phyloP scores from a whole-genome alignment of 768 basidiomycete species.

The Exidia glandulosa region DNA sequence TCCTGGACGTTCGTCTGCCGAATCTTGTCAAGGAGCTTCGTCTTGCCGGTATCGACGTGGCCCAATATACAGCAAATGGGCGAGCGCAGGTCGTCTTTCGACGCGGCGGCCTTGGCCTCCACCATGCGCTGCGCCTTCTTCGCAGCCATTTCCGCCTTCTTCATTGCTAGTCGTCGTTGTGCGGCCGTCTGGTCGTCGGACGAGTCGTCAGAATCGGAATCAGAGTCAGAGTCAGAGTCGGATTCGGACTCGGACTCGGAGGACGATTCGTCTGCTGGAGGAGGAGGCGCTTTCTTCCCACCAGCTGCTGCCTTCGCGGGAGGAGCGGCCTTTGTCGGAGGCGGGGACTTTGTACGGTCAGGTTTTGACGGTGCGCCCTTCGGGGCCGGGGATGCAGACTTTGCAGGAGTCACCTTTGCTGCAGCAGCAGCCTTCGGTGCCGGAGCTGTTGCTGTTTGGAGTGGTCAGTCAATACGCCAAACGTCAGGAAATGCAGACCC shows the following conservation, averaged over 20 bases:
- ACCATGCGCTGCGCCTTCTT: constrained; percentile 70
- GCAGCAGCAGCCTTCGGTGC: too few species aligned
- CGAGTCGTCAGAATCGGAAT: constrained; percentile 23
- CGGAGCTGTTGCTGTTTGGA: too few species aligned
- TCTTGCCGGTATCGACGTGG: constrained; percentile 99
- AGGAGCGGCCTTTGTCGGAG: constrained; percentile 18
- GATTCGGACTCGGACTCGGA: constrained; percentile 37
- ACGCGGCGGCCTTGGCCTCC: constrained; percentile 75
- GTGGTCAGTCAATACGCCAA: too few species aligned
- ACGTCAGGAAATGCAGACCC: too few species aligned
- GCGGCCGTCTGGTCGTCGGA: constrained; percentile 52
- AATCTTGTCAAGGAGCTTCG: constrained; percentile 97
- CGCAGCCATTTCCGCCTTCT: constrained; percentile 76
- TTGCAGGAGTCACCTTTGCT: constrained; percentile 23
- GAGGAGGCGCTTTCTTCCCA: constrained; percentile 27
- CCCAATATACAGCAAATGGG: constrained; percentile 99
- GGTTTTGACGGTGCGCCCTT: constrained; percentile 26
- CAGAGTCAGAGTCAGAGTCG: constrained; percentile 32
- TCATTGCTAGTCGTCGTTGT: constrained; percentile 56
- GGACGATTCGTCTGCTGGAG: constrained; percentile 21
- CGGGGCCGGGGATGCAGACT: constrained; percentile 8
- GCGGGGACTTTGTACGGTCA: constrained; percentile 18
- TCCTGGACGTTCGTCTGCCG: constrained; percentile 99
- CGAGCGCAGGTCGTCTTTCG: constrained; percentile 81
- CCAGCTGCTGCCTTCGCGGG: constrained; percentile 26